Evolutionary conservation across 768 basidiomycete species (phyloP).

Genomic region (Amanita rubescens): DNA sequence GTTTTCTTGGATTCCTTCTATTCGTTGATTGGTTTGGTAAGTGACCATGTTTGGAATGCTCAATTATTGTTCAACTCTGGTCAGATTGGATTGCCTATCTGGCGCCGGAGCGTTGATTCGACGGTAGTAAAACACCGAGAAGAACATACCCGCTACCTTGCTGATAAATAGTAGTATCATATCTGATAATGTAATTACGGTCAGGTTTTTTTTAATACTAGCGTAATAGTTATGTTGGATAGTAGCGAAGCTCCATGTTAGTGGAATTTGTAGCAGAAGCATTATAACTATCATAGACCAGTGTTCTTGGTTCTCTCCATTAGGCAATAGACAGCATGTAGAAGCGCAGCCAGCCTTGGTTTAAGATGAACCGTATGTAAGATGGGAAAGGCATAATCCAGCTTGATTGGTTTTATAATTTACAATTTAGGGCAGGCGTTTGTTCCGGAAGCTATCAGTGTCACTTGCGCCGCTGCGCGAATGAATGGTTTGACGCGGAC

Average conservation of each 20-base stretch:
- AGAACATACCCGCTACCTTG: constrained; percentile 42
- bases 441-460: not conserved
- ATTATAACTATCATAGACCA: constrained; percentile 61
- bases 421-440: constrained; percentile 29
- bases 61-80: constrained; percentile 6
- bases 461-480: too few relatives aligned
- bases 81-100: constrained; percentile 46
- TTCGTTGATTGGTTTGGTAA: constrained; percentile 39
- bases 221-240: constrained; percentile 33
- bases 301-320: constrained; percentile 74
- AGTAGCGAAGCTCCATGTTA: constrained; percentile 47
- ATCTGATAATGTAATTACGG: too few relatives aligned
- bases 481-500: too few relatives aligned
- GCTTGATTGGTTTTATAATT: not conserved
- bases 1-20: constrained; percentile 47
- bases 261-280: constrained; percentile 32
- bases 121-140: constrained; percentile 35
- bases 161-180: constrained; percentile 7
- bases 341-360: constrained; percentile 57
- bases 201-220: constrained; percentile 10
- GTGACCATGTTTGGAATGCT: constrained; percentile 15
- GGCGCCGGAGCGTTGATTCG: constrained; percentile 43
- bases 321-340: constrained; percentile 47
- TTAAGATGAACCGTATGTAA: constrained; percentile 53
- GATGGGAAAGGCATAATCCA: constrained; percentile 24